A percentile compares a stretch with the other conserved stretches of the same genome.
phyloP scores from a whole-genome alignment of 176 grass and related monocot genomes.

The Ensete glaucum region DNA sequence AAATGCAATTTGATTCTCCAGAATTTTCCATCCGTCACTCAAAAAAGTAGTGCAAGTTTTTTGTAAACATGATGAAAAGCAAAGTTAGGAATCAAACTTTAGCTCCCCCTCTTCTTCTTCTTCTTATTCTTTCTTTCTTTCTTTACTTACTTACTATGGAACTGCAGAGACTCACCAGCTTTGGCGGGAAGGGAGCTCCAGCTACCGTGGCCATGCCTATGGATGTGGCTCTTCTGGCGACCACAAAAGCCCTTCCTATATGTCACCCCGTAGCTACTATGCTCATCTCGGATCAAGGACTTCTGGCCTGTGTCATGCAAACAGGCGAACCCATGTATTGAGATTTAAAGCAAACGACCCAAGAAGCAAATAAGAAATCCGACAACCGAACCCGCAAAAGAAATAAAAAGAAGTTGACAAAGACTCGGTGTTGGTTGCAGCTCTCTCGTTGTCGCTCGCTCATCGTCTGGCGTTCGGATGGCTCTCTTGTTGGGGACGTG shows the following conservation, averaged over 20 bases:
- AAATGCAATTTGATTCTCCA: too few relatives aligned
- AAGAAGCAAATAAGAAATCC: not conserved
- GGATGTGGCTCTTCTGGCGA: conserved; percentile 54
- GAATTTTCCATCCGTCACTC: too few relatives aligned
- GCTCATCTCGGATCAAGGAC: too few relatives aligned
- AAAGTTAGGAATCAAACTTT: not conserved
- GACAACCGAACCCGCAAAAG: not conserved
- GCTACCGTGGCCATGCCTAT: conserved; percentile 66
- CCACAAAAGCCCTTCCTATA: too few relatives aligned
- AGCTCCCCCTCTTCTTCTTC: not conserved
- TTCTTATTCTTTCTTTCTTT: too few relatives aligned
- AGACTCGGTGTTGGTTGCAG: not conserved
- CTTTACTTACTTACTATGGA: not conserved
- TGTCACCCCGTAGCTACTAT: conserved; percentile 39
- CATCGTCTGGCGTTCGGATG: too few relatives aligned
- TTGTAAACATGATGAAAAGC: not conserved
- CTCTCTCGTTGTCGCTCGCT: too few relatives aligned
- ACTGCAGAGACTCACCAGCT: conserved; percentile 41
- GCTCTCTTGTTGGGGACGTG: too few relatives aligned
- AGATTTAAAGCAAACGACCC: not conserved
- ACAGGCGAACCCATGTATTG: too few relatives aligned
- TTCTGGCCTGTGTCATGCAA: too few relatives aligned
- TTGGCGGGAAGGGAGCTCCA: conserved; percentile 89
- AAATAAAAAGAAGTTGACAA: not conserved
- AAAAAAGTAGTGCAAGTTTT: too few relatives aligned